Evolutionary conservation across 805 yeast genomes (phyloP).

Genomic region (Candida golubevii): DNA sequence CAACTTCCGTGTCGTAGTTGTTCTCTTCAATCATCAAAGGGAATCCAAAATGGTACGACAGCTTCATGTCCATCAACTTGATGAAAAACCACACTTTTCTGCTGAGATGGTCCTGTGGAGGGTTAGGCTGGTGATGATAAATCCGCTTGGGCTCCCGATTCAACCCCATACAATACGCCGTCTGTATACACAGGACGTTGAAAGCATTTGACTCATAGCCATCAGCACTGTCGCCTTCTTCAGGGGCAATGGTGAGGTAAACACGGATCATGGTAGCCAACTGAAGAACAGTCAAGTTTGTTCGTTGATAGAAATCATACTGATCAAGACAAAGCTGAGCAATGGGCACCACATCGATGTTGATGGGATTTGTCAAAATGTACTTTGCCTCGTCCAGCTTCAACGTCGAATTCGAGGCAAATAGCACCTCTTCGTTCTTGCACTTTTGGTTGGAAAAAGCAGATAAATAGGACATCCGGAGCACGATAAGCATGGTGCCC

Average conservation of each 20-base stretch:
- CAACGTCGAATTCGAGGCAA: slow-evolving; percentile 1
- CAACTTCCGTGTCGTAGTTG: slow-evolving; percentile 27
- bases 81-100: slow-evolving; percentile 21
- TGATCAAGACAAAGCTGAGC: slow-evolving; percentile 35
- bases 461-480: slow-evolving; percentile 54
- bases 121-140: background rate
- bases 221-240: slow-evolving; percentile 16
- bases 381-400: slow-evolving; percentile 19
- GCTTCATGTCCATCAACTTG: slow-evolving; percentile 32
- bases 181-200: slow-evolving; percentile 28
- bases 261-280: slow-evolving; percentile 13
- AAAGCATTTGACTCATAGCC: slow-evolving; percentile 15
- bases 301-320: slow-evolving; percentile 21
- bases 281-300: slow-evolving; percentile 14
- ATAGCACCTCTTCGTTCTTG: slow-evolving; percentile 12
- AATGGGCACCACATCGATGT: slow-evolving; percentile 26
- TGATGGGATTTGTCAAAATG: slow-evolving; percentile 27
- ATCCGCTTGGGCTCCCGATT: slow-evolving; percentile 18
- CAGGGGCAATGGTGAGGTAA: slow-evolving; percentile 14
- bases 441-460: slow-evolving; percentile 20
- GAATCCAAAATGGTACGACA: slow-evolving; percentile 33
- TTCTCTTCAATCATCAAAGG: slow-evolving; percentile 27
- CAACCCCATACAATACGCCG: slow-evolving; percentile 20
- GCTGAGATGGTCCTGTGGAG: slow-evolving; percentile 7
- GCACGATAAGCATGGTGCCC: slow-evolving; percentile 48